A percentile compares a stretch with the other conserved stretches of the same genome.
Evolutionary conservation across 2,329 filamentous ascomycete genomes (phyloP).

Genomic region (Colletotrichum navitas): DNA sequence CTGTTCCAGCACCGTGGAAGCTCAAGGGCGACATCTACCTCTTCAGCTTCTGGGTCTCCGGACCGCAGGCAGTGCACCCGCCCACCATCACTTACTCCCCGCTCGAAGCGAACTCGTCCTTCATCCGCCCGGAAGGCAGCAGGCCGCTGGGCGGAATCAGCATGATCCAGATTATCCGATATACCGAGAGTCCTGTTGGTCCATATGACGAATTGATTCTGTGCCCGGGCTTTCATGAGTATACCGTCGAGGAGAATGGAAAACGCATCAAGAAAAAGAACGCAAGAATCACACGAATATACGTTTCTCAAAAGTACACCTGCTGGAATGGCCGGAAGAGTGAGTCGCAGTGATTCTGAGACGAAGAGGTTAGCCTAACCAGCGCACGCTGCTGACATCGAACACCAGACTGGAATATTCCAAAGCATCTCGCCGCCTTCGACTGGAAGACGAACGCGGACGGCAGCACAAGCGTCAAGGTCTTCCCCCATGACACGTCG

Average conservation of each 20-base stretch:
- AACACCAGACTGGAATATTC: slow-evolving; percentile 64
- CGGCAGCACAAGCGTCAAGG: slow-evolving; percentile 55
- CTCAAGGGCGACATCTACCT: slow-evolving; percentile 60
- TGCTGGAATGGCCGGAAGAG: slow-evolving; percentile 66
- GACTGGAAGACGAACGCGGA: slow-evolving; percentile 56
- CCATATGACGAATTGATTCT: slow-evolving; percentile 67
- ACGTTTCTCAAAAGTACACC: slow-evolving; percentile 65
- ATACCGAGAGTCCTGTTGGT: slow-evolving; percentile 63
- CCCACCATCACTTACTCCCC: slow-evolving; percentile 58
- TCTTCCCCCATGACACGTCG: slow-evolving; percentile 59
- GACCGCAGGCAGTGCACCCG: slow-evolving; percentile 49
- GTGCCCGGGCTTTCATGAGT: slow-evolving; percentile 60
- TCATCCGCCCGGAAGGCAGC: slow-evolving; percentile 52
- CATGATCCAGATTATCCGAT: slow-evolving; percentile 65
- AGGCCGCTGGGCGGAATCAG: slow-evolving; percentile 58
- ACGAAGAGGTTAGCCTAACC: no score
- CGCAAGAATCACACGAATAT: slow-evolving; percentile 64
- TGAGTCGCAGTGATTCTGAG: slow-evolving; percentile 46
- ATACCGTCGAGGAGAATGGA: slow-evolving; percentile 52
- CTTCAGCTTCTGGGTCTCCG: slow-evolving; percentile 56
- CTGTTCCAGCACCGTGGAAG: slow-evolving; percentile 54
- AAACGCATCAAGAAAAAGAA: slow-evolving; percentile 52
- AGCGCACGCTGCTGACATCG: not conserved
- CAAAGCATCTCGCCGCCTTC: slow-evolving; percentile 67
- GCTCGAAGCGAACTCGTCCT: slow-evolving; percentile 58